Percentiles rank a stretch among this genome's conserved stretches.
Conservation (phyloP, 768 basidiomycete species). For the Tricholomella constricta region DNA sequence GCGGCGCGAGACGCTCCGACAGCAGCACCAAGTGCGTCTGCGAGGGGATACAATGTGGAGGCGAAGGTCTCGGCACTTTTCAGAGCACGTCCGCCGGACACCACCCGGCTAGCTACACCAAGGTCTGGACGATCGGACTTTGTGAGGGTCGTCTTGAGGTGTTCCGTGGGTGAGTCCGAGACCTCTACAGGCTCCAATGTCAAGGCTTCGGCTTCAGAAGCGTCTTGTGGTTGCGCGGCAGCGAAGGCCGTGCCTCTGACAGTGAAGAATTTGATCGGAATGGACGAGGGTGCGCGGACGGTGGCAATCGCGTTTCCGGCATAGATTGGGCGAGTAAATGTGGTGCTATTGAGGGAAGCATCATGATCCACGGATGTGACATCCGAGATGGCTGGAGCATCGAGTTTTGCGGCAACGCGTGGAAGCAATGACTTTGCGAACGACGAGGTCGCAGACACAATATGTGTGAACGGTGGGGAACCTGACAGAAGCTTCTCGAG, state of each 20-base stretch:
- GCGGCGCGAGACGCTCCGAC: constrained; percentile 98
- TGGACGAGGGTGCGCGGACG: constrained; percentile 73
- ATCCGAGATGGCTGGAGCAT: constrained; percentile 90
- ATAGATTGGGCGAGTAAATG: constrained; percentile 93
- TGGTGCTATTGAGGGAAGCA: constrained; percentile 67
- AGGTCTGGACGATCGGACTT: constrained; percentile 94
- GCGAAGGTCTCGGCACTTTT: constrained; percentile 96
- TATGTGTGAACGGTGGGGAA: constrained; percentile 76
- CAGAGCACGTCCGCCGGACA: constrained; percentile 93
- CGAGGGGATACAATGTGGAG: constrained; percentile 83
- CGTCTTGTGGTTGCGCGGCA: constrained; percentile 56
- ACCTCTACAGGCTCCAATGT: constrained; percentile 66
- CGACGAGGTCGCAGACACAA: constrained; percentile 91
- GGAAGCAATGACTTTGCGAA: constrained; percentile 92
- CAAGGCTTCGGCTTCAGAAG: constrained; percentile 58
- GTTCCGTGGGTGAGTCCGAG: constrained; percentile 56
- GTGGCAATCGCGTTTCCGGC: constrained; percentile 98
- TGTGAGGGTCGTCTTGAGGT: constrained; percentile 74
- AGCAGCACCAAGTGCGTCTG: constrained; percentile 91
- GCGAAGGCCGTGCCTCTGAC: constrained; percentile 91
- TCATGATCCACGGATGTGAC: constrained; percentile 83
- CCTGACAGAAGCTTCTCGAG: constrained; percentile 72
- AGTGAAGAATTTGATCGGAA: constrained; percentile 92
- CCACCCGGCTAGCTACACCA: constrained; percentile 81
- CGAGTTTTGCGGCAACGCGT: constrained; percentile 86